These are phyloP conservation scores for Yamadazyma insecticola DNA, from an alignment of 805 yeast genomes.

Conservation along the genomic window DNA sequence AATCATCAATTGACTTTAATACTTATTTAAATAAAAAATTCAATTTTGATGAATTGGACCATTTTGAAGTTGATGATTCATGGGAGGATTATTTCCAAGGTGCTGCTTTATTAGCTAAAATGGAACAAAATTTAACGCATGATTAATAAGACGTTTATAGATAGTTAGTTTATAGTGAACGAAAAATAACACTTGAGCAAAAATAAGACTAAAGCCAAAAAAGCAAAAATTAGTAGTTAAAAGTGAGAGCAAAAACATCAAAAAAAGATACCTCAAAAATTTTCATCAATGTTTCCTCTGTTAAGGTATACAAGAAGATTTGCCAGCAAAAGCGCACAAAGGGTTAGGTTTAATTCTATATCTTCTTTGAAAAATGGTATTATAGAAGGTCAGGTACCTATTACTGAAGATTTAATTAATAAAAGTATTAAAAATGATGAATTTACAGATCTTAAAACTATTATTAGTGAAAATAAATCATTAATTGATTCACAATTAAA, in stretches of 20 bases:
- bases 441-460: constrained; percentile 9
- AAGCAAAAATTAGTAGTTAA: background rate
- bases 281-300: no score
- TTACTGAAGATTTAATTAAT: constrained; percentile 6
- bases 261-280: no score
- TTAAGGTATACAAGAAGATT: no score
- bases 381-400: constrained; percentile 4
- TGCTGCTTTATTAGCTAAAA: constrained; percentile 46
- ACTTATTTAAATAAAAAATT: constrained; percentile 33
- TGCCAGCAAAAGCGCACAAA: no score
- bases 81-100: constrained; percentile 52
- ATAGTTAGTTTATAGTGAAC: no score
- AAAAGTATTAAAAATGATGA: constrained; percentile 8
- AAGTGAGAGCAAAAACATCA: background rate
- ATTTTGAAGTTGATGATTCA: constrained; percentile 30
- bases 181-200: no score
- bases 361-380: constrained; percentile 4
- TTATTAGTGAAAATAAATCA: constrained; percentile 8
- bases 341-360: constrained; percentile 10
- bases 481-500: constrained; percentile 8
- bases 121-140: constrained; percentile 29
- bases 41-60: constrained; percentile 48
- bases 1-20: constrained; percentile 41
- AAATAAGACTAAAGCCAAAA: no score
- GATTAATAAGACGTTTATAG: constrained; percentile 9